Evolutionary conservation across 2,329 filamentous ascomycete species (phyloP).

Genomic region (Geosmithia flava): DNA sequence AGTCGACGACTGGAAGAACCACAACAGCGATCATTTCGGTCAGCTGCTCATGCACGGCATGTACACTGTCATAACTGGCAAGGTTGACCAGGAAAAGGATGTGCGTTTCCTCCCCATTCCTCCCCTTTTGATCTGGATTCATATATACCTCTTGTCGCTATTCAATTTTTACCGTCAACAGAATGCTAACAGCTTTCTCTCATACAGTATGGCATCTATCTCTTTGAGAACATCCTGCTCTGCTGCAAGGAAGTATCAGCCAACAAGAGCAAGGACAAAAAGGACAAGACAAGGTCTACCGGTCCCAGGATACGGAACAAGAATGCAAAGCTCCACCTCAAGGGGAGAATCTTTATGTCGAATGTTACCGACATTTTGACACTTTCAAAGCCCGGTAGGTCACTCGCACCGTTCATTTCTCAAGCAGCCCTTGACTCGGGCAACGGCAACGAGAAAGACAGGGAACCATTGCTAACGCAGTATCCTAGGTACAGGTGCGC

Average conservation of each 20-base stretch:
- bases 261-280: slow-evolving; percentile 72
- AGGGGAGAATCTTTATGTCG: slow-evolving; percentile 97
- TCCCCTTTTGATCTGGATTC: not conserved
- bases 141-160: slow-evolving; percentile 6
- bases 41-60: slow-evolving; percentile 78
- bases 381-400: slow-evolving; percentile 72
- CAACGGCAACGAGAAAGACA: not conserved
- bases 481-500: slow-evolving; percentile 50
- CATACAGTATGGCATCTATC: slow-evolving; percentile 86
- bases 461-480: not conserved
- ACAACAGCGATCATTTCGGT: slow-evolving; percentile 83
- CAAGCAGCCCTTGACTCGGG: not conserved
- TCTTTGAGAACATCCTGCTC: slow-evolving; percentile 89
- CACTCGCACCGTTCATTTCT: not conserved
- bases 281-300: slow-evolving; percentile 46
- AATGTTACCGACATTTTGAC: slow-evolving; percentile 95
- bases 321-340: slow-evolving; percentile 79
- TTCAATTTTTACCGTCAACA: not conserved
- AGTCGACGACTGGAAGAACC: slow-evolving; percentile 96
- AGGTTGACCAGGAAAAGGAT: slow-evolving; percentile 85
- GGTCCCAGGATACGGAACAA: slow-evolving; percentile 47
- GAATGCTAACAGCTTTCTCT: not conserved
- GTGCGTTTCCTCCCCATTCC: slow-evolving; percentile 30
- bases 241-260: slow-evolving; percentile 93
- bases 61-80: slow-evolving; percentile 81